Conservation (phyloP, 768 basidiomycete species). For the Hebeloma cylindrosporum region DNA sequence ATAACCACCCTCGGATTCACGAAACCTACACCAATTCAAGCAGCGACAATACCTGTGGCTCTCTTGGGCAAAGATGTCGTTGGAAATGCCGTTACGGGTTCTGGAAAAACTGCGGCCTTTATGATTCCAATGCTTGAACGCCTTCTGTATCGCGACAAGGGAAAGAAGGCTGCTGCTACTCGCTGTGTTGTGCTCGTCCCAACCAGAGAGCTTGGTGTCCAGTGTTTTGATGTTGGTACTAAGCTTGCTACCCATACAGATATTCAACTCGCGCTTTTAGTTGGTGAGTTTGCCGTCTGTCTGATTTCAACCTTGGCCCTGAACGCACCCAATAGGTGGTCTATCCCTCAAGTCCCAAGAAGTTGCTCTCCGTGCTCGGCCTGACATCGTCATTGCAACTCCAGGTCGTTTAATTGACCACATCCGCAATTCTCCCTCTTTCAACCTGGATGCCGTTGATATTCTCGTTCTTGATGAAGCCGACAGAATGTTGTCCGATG, state of each 20-base stretch:
- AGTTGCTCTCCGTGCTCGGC: constrained; percentile 75
- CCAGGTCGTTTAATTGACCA: constrained; percentile 98
- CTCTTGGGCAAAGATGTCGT: constrained; percentile 95
- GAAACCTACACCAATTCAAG: constrained; percentile 94
- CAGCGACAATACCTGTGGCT: constrained; percentile 90
- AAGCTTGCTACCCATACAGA: constrained; percentile 88
- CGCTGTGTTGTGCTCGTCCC: constrained; percentile 92
- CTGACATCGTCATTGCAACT: constrained; percentile 94
- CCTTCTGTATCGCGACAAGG: constrained; percentile 86
- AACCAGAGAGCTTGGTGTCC: constrained; percentile 93
- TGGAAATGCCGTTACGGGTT: constrained; percentile 94
- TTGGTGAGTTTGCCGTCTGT: constrained; percentile 56
- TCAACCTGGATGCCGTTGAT: constrained; percentile 89
- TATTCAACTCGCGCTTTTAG: constrained; percentile 86
- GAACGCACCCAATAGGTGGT: constrained; percentile 57
- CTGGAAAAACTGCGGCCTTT: constrained; percentile 98
- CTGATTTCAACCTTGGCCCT: constrained; percentile 9
- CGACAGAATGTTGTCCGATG: constrained; percentile 94
- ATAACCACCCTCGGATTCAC: constrained; percentile 78
- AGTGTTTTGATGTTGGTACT: constrained; percentile 90
- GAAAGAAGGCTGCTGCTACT: constrained; percentile 81
- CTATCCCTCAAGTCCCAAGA: constrained; percentile 94
- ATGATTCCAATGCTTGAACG: constrained; percentile 93
- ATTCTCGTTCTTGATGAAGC: constrained; percentile 96
- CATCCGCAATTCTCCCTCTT: constrained; percentile 91